Evolutionary conservation across 371 early-diverging fungal species (phyloP), one percentile per base, ranked within the genome.

Genomic region (Rhizopus arrhizus): DNA sequence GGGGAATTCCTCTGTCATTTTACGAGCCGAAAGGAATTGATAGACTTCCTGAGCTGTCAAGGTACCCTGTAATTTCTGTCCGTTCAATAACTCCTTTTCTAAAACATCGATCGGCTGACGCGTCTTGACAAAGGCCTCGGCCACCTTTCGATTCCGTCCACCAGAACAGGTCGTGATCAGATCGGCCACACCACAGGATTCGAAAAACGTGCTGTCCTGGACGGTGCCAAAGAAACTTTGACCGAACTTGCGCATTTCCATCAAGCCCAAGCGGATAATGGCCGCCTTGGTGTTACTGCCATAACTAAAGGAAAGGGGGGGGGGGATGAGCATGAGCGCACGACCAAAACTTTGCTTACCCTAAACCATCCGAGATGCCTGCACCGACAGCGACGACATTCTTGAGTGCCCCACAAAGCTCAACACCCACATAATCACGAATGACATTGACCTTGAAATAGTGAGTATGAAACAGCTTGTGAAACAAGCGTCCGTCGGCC

Each of bases 231-330:
- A 89, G 72, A 92, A 93, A 32, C 81, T 81, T 54, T 95, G 81
- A 3, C 91, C 88, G 82, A 97, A 97, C 65, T 91, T 93, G 56
- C 89, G 90, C 91, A 99, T 99, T 73, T 99, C 99, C 72, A 94
- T 75, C 52, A 99, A 77, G 15, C 99, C 99, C 40, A 93, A 89
- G 47, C 99, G 89, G 56, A 99, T 95, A 53, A 99, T 92, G 36
- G 99, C 98, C 2, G 98, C 97, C 77, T 96, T 95, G 29, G 99
- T 94, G 78, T 99, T 99, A 69, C 90, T 91, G 38, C 98, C 97
- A 47, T 88, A 73, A 13, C 80, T 81, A 64, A 4, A 43, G 60
- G 64, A 88, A 77, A 95, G 2, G 2, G 22, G 2, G 22, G 22
- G 2, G 2, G 22, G 2, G 22, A 2, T 32, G 38, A 29, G 49